Evolutionary conservation across 1,284 basidiomycete genomes (phyloP), one percentile per base, ranked within the genome.

Genomic region (Pseudozyma thailandica): DNA sequence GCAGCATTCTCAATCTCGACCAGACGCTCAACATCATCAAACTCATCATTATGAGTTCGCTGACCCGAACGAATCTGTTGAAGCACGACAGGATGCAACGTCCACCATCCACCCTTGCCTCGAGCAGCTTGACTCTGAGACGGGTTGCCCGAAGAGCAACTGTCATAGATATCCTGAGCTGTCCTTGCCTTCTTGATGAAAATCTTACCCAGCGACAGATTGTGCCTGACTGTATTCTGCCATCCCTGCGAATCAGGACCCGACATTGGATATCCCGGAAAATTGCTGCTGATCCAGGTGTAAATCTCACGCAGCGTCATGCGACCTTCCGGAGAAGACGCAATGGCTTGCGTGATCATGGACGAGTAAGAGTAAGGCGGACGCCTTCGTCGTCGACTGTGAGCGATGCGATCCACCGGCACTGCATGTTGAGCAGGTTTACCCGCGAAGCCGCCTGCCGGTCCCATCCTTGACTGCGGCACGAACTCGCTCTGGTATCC

Each of bases 201-300:
- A 21, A 66, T 59, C 68, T 77, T 78, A 45, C 76, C 77, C 9
- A 79, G 61, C 37, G 71, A 74, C 7, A 79, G 65, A 33, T 79
- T 79, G 72, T 79, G 78, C 1, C 78, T 69, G 43, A 79, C 78
- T 6, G 75, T 78, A 47, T 79, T 79, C 42, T 78, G 75, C 78
- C 78, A 79, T 4, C 78, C 76, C 33, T 76, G 72, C 54, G 69
- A 65, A 33, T 78, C 76, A 8, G 70, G 56, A 2, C 76, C 74
- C 0, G 55, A 44, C 72, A 79, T 73, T 7, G 71, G 66, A 41
- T 79, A 79, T 16, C 73, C 57, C 15, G 76, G 48, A 48, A 71
- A 77, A 42, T 72, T 64, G 47, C 42, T 70, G 55, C 64, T 68
- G 61, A 79, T 79, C 76, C 76, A 78, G 1, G 72, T 74, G 60